Conservation (phyloP, 148 eudicot species). For the Mesembryanthemum crystallinum region DNA sequence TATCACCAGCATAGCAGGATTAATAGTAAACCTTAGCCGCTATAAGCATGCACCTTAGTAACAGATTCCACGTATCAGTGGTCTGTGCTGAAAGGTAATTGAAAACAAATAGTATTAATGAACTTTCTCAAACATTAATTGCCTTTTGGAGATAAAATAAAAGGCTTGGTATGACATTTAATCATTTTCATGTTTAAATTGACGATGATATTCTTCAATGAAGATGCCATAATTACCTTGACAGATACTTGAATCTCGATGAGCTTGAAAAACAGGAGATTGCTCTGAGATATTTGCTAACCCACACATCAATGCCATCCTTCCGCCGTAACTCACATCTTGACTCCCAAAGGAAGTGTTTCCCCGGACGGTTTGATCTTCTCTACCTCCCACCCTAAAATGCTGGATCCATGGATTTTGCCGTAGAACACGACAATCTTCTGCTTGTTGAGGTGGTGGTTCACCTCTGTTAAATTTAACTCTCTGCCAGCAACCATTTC, state of each 20-base stretch:
- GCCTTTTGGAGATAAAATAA: neutral
- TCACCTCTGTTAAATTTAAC: conserved; percentile 35
- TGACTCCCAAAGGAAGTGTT: conserved; percentile 26
- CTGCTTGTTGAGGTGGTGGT: conserved; percentile 30
- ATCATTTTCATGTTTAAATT: neutral
- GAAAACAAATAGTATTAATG: neutral
- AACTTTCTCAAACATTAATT: neutral
- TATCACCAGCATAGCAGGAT: neutral
- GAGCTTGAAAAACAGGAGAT: conserved; percentile 28
- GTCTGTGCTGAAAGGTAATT: conserved; percentile 16
- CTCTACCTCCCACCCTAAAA: conserved; percentile 37
- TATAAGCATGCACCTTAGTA: neutral
- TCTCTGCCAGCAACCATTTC: conserved; percentile 55
- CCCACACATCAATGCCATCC: conserved; percentile 28
- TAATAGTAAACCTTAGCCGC: neutral
- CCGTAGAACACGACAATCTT: conserved; percentile 28
- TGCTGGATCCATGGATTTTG: conserved; percentile 62
- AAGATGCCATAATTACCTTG: conserved; percentile 40
- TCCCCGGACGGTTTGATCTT: conserved; percentile 24
- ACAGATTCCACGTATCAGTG: neutral
- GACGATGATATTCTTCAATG: neutral
- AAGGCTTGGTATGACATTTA: neutral
- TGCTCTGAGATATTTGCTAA: conserved; percentile 25
- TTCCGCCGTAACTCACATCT: conserved; percentile 15
- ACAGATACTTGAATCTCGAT: conserved; percentile 39